Evolutionary conservation across 1,284 basidiomycete genomes (phyloP).

Genomic region (Rhodotorula mucilaginosa): DNA sequence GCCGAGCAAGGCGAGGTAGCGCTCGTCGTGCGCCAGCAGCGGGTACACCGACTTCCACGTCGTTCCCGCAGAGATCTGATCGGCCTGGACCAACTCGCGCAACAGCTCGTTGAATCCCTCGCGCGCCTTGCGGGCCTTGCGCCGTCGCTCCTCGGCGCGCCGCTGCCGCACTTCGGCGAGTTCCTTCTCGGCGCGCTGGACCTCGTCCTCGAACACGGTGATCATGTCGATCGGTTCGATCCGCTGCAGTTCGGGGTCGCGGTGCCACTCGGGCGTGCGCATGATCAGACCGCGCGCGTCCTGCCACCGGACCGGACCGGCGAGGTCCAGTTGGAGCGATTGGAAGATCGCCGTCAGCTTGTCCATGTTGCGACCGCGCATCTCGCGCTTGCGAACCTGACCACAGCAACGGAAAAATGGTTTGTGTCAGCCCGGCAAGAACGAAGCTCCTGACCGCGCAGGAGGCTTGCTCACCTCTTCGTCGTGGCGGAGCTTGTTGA

Average conservation of each 20-base stretch:
- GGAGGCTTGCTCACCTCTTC: constrained; percentile 65
- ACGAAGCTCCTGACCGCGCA: too few relatives aligned
- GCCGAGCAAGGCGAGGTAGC: constrained; percentile 82
- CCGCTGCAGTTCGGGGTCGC: constrained; percentile 68
- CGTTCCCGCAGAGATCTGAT: constrained; percentile 71
- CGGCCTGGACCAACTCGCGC: constrained; percentile 62
- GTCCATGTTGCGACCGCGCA: constrained; percentile 69
- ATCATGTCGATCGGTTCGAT: constrained; percentile 86
- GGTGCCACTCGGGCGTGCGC: constrained; percentile 72
- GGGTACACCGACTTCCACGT: constrained; percentile 91
- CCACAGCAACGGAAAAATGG: too few relatives aligned
- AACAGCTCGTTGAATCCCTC: constrained; percentile 85
- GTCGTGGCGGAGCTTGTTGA: constrained; percentile 72
- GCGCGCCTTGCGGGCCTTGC: constrained; percentile 78
- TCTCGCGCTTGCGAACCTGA: constrained; percentile 50
- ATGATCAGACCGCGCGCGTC: constrained; percentile 71
- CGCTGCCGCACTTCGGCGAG: constrained; percentile 78
- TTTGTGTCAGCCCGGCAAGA: background rate
- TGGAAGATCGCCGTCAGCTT: constrained; percentile 56
- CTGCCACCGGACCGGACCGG: constrained; percentile 84
- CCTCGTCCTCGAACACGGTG: constrained; percentile 86
- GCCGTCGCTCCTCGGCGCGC: constrained; percentile 73
- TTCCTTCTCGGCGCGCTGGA: constrained; percentile 78
- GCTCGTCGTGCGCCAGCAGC: constrained; percentile 67
- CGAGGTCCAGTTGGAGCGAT: constrained; percentile 65